A percentile compares a stretch with the other conserved stretches of the same genome.
phyloP scores from a whole-genome alignment of 1,284 basidiomycete genomes.

The Anthracocystis walkeri region DNA sequence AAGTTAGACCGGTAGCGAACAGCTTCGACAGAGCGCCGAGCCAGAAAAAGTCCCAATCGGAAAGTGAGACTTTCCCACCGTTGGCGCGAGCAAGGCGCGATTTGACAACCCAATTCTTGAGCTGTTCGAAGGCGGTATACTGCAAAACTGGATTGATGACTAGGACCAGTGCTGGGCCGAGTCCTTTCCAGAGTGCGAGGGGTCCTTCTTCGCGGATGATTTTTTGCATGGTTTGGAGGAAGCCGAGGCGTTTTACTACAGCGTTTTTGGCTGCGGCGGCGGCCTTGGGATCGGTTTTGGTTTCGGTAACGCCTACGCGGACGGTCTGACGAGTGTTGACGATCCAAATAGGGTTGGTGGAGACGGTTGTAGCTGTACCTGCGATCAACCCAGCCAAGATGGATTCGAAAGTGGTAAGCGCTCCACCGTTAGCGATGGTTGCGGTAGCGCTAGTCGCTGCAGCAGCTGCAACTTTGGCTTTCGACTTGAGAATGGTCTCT shows the following conservation, averaged over 20 bases:
- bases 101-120: conserved; percentile 66
- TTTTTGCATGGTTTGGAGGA: conserved; percentile 76
- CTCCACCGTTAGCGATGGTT: conserved; percentile 62
- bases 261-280: conserved; percentile 12
- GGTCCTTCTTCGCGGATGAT: conserved; percentile 84
- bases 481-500: conserved; percentile 66
- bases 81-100: conserved; percentile 47
- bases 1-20: conserved; percentile 66
- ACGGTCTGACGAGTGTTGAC: conserved; percentile 80
- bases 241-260: conserved; percentile 57
- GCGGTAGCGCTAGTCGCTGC: conserved; percentile 69
- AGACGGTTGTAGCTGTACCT: conserved; percentile 88
- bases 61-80: conserved; percentile 46
- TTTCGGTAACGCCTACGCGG: conserved; percentile 55
- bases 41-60: conserved; percentile 68
- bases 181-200: conserved; percentile 90
- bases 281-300: conserved; percentile 31
- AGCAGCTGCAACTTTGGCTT: conserved; percentile 70
- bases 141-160: conserved; percentile 93
- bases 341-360: conserved; percentile 86
- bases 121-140: conserved; percentile 69
- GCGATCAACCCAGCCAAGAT: conserved; percentile 90
- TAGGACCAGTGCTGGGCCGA: conserved; percentile 91
- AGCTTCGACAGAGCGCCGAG: conserved; percentile 68
- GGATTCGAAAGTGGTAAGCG: conserved; percentile 84